Evolutionary conservation across 805 yeast genomes (phyloP).

Genomic region (Millerozyma acaciae): DNA sequence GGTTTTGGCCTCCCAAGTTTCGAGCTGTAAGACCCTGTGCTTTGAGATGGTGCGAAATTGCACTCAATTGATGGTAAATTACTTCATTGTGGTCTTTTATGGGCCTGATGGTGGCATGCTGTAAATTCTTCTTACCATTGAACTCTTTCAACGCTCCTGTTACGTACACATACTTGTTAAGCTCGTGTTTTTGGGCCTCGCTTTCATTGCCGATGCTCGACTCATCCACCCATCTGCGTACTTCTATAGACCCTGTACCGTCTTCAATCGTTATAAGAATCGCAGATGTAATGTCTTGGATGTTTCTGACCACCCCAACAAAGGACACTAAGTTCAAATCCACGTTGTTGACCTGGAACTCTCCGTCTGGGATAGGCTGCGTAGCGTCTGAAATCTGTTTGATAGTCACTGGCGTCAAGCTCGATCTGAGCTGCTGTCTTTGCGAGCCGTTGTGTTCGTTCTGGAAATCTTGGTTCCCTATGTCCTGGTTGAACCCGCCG

Average conservation of each 20-base stretch:
- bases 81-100: constrained; percentile 65
- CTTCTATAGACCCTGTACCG: constrained; percentile 63
- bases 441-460: constrained; percentile 19
- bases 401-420: constrained; percentile 63
- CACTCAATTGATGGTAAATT: constrained; percentile 62
- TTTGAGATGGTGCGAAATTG: constrained; percentile 53
- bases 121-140: constrained; percentile 59
- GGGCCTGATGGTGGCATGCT: constrained; percentile 56
- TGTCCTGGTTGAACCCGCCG: constrained; percentile 21
- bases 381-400: constrained; percentile 64
- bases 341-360: constrained; percentile 54
- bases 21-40: constrained; percentile 46
- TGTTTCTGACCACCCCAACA: constrained; percentile 67
- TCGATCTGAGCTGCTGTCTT: constrained; percentile 21
- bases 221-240: constrained; percentile 56
- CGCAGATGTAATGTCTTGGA: constrained; percentile 55
- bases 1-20: constrained; percentile 11
- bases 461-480: constrained; percentile 18
- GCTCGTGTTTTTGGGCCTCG: constrained; percentile 29
- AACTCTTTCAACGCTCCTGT: constrained; percentile 49
- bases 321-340: constrained; percentile 60
- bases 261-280: constrained; percentile 64
- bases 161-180: constrained; percentile 60
- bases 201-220: constrained; percentile 25
- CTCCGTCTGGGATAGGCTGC: constrained; percentile 64